A percentile compares a stretch with the other conserved stretches of the same genome.
Evolutionary conservation across 1,284 basidiomycete genomes (phyloP).

Genomic region (Pascua guehoae): DNA sequence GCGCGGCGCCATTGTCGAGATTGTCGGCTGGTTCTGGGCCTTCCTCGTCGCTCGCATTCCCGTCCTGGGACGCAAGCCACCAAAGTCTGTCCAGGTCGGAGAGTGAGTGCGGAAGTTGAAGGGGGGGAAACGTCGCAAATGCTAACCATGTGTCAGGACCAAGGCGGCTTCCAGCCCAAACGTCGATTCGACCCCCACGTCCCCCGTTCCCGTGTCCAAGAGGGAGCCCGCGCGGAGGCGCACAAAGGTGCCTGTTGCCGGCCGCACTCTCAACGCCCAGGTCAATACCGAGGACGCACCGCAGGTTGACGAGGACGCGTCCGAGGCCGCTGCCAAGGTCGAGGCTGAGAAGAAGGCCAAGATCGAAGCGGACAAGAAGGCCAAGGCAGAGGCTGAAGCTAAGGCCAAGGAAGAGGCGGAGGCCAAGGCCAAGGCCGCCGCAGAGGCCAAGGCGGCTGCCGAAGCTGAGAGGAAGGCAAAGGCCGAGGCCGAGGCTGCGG

Average conservation of each 20-base stretch:
- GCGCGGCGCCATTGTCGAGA: conserved; percentile 25
- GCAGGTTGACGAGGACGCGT: neutral
- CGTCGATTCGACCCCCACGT: neutral
- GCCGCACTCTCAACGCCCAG: neutral
- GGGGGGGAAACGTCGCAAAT: neutral
- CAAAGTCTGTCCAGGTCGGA: neutral
- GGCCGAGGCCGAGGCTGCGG: neutral
- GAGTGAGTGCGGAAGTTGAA: neutral
- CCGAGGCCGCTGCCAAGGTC: conserved; percentile 2
- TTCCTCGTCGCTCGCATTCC: neutral
- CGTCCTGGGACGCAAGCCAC: neutral
- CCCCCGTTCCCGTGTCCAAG: neutral
- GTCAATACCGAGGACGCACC: conserved; percentile 1
- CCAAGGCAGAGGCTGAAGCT: conserved; percentile 1
- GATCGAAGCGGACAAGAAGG: neutral
- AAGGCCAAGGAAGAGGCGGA: neutral
- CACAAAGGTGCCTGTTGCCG: too few relatives aligned
- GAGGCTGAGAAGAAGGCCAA: neutral
- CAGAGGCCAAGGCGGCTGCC: conserved; percentile 1
- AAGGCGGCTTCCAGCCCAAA: neutral
- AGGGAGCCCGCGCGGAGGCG: neutral
- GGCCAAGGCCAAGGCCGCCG: neutral
- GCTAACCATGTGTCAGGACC: neutral
- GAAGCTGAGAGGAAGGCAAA: neutral
- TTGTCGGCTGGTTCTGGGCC: conserved; percentile 1